phyloP scores from a whole-genome alignment of 352 stramenopile species.

The Phytophthora megakarya region DNA sequence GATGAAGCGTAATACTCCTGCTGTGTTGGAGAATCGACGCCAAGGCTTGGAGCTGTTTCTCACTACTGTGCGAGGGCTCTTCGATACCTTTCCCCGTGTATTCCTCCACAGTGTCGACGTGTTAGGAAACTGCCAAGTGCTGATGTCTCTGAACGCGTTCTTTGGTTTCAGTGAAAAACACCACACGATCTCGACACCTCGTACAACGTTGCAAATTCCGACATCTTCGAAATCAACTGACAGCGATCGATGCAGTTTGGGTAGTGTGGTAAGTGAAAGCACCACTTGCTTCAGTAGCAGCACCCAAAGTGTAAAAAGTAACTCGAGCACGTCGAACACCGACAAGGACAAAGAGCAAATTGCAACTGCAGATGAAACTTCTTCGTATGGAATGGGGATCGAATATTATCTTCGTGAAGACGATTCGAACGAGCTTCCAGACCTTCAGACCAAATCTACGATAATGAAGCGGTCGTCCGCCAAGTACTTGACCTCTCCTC shows the following conservation, averaged over 20 bases:
- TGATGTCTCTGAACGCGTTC: slow-evolving; percentile 47
- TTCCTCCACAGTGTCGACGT: slow-evolving; percentile 53
- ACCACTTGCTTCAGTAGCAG: slow-evolving; percentile 27
- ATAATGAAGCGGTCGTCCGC: too few species aligned
- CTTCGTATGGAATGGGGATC: slow-evolving; percentile 6
- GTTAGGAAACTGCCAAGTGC: slow-evolving; percentile 48
- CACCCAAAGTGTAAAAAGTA: slow-evolving; percentile 17
- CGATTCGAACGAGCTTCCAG: slow-evolving; percentile 5
- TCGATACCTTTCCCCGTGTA: slow-evolving; percentile 49
- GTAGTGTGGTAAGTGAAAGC: slow-evolving; percentile 23
- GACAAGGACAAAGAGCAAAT: not conserved
- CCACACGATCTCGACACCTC: slow-evolving; percentile 17
- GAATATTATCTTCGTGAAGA: slow-evolving; percentile 30
- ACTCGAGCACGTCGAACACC: not conserved
- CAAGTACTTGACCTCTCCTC: slow-evolving; percentile 4
- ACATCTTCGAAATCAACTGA: not conserved
- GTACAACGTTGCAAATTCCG: slow-evolving; percentile 15
- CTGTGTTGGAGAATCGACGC: slow-evolving; percentile 45
- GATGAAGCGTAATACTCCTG: slow-evolving; percentile 44
- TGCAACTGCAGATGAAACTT: not conserved
- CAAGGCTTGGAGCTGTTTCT: slow-evolving; percentile 60
- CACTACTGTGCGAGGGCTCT: slow-evolving; percentile 47
- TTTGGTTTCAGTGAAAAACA: slow-evolving; percentile 48
- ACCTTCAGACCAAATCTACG: not conserved
- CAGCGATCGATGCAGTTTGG: slow-evolving; percentile 15